Base-by-base conservation (phyloP, 306 rosid species). In the Psophocarpus tetragonolobus region DNA sequence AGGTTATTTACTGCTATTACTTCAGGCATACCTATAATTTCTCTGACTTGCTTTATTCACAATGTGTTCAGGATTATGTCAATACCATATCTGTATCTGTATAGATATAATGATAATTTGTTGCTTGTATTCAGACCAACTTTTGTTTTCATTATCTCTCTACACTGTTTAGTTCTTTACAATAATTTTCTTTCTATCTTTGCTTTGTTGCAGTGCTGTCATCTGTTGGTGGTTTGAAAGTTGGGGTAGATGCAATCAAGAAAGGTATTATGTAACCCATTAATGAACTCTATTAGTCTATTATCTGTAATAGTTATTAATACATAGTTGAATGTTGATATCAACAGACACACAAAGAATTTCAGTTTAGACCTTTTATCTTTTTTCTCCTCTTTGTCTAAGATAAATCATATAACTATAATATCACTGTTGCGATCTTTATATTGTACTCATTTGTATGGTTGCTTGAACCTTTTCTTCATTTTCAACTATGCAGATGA, bases 211-310 rank as follows among this genome's bases (percentile, higher is more conserved):
- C 96, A 95, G 97, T 92, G 17, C 79, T 88, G 67, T 95, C 97
- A 29, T 94, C 99, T 82, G 99, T 95, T 69, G 85, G 96, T 77
- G 99, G 97, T 73, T 85, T 95, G 70, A 92, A 83, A 81, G 84
- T 92, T 76, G 96, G 90, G 80, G 93, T 92, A 71, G 91, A 86
- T 47, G 85, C 90, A 33, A 91, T 95, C 74, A 23, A 85, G 68
- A 86, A 95, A 81, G 97, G 99, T 94, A 89, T 66, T 85, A n/a
- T 8, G 41, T 45, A 27, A 32, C 56, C 83, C 27, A 11, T 75
- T 64, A 70, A 68, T 57, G 51, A 39, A 51, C 75, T 64, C 58
- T 60, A 6, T 13, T 69, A 51, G 72, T 64, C 58, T 60, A 6
- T 13, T 69, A 44, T 81, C 51, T 70, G 36, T 24, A 42, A 6